Conservation (phyloP, 2,329 filamentous ascomycete genomes). For the Arachnomyces sp. region DNA sequence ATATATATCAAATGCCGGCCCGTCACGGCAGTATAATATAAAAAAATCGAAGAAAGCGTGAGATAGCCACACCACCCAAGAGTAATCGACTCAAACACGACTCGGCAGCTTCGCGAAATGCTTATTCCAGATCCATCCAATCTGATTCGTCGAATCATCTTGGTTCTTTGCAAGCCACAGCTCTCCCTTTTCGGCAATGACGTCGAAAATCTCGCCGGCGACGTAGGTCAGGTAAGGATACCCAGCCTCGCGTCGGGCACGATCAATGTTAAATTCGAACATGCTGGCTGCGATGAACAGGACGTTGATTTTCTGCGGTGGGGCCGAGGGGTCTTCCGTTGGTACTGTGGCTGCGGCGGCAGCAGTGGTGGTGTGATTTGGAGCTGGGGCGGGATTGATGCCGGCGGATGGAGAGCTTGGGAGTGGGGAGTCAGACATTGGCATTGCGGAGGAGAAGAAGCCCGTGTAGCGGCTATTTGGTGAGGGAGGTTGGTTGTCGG, state of each 20-base stretch:
- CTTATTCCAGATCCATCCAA: slow-evolving; percentile 99
- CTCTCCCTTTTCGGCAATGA: slow-evolving; percentile 94
- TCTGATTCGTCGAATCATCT: slow-evolving; percentile 68
- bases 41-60: too few species aligned
- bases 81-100: slow-evolving; percentile 12
- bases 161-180: slow-evolving; percentile 97
- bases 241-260: slow-evolving; percentile 81
- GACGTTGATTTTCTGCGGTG: slow-evolving; percentile 49
- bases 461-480: slow-evolving; percentile 58
- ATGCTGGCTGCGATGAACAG: slow-evolving; percentile 88
- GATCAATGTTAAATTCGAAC: slow-evolving; percentile 95
- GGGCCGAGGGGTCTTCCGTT: background rate
- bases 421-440: slow-evolving; percentile 59
- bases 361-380: slow-evolving; percentile 10
- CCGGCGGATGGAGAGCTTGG: slow-evolving; percentile 43
- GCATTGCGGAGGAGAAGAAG: slow-evolving; percentile 80
- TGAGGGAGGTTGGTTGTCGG: slow-evolving; percentile 23
- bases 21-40: too few species aligned
- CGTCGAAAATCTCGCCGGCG: slow-evolving; percentile 86
- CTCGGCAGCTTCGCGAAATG: slow-evolving; percentile 65
- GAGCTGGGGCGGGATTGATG: slow-evolving; percentile 1
- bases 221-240: slow-evolving; percentile 96
- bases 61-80: background rate
- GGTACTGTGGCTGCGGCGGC: slow-evolving; percentile 13
- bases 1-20: slow-evolving; percentile 19